Percentiles rank a stretch among this genome's conserved stretches.
Evolutionary conservation across 768 basidiomycete species (phyloP).

Genomic region (Agaricus blazei): DNA sequence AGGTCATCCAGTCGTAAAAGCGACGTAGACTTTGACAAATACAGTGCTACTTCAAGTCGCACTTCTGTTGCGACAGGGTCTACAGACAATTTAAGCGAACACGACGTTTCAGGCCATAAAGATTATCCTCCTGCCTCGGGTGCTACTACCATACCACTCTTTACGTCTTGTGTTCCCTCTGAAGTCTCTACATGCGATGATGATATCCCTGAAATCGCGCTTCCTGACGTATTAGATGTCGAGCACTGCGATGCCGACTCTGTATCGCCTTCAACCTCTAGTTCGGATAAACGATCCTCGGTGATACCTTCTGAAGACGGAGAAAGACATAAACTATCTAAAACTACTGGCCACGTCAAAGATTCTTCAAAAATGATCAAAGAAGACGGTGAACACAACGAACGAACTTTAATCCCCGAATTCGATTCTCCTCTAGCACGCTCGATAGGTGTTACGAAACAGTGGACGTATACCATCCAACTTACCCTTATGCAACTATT

Average conservation of each 20-base stretch:
- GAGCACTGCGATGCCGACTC: not conserved
- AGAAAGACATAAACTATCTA: not conserved
- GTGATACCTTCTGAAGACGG: not conserved
- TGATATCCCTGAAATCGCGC: conserved; percentile 1
- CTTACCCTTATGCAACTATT: conserved; percentile 63
- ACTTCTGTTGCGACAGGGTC: not conserved
- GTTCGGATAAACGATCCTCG: not conserved
- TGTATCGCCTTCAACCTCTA: not conserved
- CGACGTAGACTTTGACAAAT: not conserved
- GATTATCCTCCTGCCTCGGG: not conserved
- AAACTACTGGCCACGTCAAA: not conserved
- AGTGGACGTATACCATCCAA: conserved; percentile 63
- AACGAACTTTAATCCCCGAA: conserved; percentile 3
- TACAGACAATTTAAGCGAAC: not conserved
- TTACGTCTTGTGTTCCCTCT: conserved; percentile 1
- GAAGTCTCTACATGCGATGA: conserved; percentile 1
- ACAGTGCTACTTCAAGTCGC: not conserved
- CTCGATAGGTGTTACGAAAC: conserved; percentile 39
- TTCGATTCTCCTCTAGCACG: conserved; percentile 29
- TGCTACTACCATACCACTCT: not conserved
- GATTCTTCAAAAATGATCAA: not conserved
- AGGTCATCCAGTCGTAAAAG: not conserved
- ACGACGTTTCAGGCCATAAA: not conserved
- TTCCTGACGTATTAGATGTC: not conserved
- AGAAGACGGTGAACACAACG: not conserved